Evolutionary conservation across 129 eudicot species (phyloP), one percentile per base, ranked within the genome.

Genomic region (Flaveria bidentis): DNA sequence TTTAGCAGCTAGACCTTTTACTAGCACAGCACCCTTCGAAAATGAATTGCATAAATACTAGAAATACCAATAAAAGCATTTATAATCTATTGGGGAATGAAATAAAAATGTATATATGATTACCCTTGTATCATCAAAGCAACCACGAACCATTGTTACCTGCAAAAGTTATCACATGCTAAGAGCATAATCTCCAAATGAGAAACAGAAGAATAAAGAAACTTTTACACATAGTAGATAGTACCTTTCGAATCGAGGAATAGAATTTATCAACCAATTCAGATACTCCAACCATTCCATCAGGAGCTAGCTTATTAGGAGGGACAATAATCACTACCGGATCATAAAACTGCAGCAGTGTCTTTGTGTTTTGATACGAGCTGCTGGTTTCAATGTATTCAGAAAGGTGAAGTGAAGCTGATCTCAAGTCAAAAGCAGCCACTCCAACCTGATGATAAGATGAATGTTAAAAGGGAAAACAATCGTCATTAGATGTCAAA

Each of bases 51-150:
- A 68, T 75, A 46, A 72, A 78, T 16, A 81, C 74, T 28, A 72
- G 76, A 68, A 80, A 70, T 72, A 79, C 47, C 60, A n/a, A n/a
- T 36, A 65, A 44, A 55, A 77, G 73, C 72, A 52, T 6, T 57
- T 26, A 36, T n/a, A 16, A 71, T 28, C 71, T 23, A 44, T 16
- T 18, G 46, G 9, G 20, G 39, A 82, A 23, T 63, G 69, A 64
- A 36, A 72, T 22, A 56, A 30, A 14, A 23, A 17, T 33, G 67
- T 44, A 67, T 14, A 17, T 44, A 69, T 73, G 41, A 58, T 46
- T 85, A 90, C 98, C 92, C 79, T 89, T 51, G 99, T 95, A 74
- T 95, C 99, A 83, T 95, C 99, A 80, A 95, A 95, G 87, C 92
- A 91, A 69, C 94, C 91, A 68, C 99, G 97, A 68, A 86, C 81